These are phyloP conservation scores for Colletotrichum cuscutae DNA, from an alignment of 2,329 filamentous ascomycete genomes.

Conservation along the genomic window DNA sequence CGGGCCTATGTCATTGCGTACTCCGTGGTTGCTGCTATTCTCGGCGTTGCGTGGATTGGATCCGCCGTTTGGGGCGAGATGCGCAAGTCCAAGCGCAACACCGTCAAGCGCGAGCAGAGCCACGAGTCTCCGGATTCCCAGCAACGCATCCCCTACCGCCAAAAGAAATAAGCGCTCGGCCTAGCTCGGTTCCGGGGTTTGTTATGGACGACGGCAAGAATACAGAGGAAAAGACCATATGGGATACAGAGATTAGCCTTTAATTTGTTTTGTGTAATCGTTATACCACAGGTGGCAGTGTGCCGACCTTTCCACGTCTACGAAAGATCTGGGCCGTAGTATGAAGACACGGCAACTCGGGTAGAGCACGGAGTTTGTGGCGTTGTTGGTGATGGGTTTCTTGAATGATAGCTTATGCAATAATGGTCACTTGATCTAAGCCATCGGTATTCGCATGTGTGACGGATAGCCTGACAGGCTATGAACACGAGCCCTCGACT, in stretches of 20 bases:
- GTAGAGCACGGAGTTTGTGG: not conserved
- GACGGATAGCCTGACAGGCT: not conserved
- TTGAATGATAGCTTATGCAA: not conserved
- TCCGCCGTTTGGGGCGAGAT: constrained; percentile 35
- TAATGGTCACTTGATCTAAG: not conserved
- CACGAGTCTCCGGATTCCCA: constrained; percentile 26
- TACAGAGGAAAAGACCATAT: not conserved
- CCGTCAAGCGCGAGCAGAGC: constrained; percentile 31
- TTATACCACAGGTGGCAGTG: not conserved
- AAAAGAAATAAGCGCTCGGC: constrained; percentile 18
- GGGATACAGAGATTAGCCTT: not conserved
- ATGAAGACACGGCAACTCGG: not conserved
- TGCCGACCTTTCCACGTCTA: not conserved
- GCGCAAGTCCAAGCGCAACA: constrained; percentile 10
- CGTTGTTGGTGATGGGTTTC: not conserved
- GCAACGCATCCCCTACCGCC: constrained; percentile 31
- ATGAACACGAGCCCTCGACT: not conserved
- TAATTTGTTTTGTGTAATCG: not conserved
- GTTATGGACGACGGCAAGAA: not conserved
- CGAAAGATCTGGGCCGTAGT: not conserved
- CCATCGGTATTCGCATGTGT: not conserved
- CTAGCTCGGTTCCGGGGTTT: not conserved
- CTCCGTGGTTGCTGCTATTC: constrained; percentile 62
- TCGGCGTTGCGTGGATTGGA: constrained; percentile 56
- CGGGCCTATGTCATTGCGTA: constrained; percentile 62